Percentiles rank a stretch among this genome's conserved stretches.
These are phyloP conservation scores for Penicillium janthinellum DNA, from an alignment of 2,329 filamentous ascomycete genomes.

Conservation along the genomic window DNA sequence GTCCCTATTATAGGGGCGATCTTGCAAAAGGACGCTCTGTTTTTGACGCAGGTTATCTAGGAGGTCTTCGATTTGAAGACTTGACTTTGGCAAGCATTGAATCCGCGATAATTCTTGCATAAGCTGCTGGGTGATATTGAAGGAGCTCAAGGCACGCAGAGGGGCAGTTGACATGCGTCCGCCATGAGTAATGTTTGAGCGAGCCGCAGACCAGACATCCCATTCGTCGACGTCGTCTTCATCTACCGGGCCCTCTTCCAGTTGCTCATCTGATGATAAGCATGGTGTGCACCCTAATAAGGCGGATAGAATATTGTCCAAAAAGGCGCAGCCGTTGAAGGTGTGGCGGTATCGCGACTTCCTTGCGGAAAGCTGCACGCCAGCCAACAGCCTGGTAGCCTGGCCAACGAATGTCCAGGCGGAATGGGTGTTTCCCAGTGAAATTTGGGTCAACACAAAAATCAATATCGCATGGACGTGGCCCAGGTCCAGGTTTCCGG, in stretches of 20 bases:
- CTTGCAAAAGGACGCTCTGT: background rate
- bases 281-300: slow-evolving; percentile 11
- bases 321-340: slow-evolving; percentile 17
- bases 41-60: slow-evolving; percentile 2
- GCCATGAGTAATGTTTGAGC: background rate
- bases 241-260: slow-evolving; percentile 4
- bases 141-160: slow-evolving; percentile 19
- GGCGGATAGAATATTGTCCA: slow-evolving; percentile 21
- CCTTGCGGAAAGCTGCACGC: slow-evolving; percentile 1
- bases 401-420: slow-evolving; percentile 63
- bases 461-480: slow-evolving; percentile 56
- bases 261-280: slow-evolving; percentile 12
- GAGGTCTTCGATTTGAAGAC: background rate
- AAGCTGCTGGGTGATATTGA: slow-evolving; percentile 16
- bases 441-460: slow-evolving; percentile 61
- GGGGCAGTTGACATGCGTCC: slow-evolving; percentile 8
- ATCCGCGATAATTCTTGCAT: slow-evolving; percentile 11
- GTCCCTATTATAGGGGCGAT: slow-evolving; percentile 6
- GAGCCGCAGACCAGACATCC: slow-evolving; percentile 19
- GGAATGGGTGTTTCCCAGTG: slow-evolving; percentile 51
- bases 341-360: slow-evolving; percentile 16
- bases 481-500: slow-evolving; percentile 46
- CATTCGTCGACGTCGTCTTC: slow-evolving; percentile 25
- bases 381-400: slow-evolving; percentile 53
- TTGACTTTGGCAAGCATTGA: background rate